Conservation (phyloP, 441 rosid species). For the Brassica balearica region DNA sequence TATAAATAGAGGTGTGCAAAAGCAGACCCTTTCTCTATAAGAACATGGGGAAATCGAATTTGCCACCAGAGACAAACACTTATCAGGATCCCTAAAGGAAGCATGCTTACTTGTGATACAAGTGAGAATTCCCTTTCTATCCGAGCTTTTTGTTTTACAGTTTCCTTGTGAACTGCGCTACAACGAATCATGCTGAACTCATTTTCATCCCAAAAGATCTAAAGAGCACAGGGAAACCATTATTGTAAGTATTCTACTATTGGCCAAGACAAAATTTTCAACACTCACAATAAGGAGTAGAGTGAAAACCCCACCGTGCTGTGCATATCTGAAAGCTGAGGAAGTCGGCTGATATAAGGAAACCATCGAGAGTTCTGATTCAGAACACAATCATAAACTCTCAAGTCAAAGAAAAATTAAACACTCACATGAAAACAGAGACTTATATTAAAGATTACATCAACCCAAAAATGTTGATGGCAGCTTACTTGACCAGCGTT, state of each 20-base stretch:
- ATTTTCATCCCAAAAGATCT: conserved; percentile 79
- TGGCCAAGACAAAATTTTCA: too few species aligned
- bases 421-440: conserved; percentile 14
- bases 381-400: background rate
- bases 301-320: conserved; percentile 57
- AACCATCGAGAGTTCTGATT: conserved; percentile 51
- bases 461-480: background rate
- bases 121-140: conserved; percentile 57
- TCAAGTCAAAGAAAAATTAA: background rate
- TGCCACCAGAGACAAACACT: conserved; percentile 17
- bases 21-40: conserved; percentile 9
- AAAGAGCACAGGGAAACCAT: conserved; percentile 26
- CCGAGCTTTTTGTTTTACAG: conserved; percentile 60
- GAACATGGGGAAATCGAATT: background rate
- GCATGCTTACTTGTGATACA: conserved; percentile 53
- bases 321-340: conserved; percentile 63
- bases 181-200: conserved; percentile 71
- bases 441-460: background rate
- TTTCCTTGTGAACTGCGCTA: conserved; percentile 71
- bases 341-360: conserved; percentile 76
- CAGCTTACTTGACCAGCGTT: conserved; percentile 58
- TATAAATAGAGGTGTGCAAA: background rate
- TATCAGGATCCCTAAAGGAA: background rate
- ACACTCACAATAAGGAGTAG: background rate
- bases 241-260: background rate